Percentiles rank a stretch among this genome's conserved stretches.
Evolutionary conservation across 345 rosid genomes (phyloP).

Genomic region (Hypericum androsaemum): DNA sequence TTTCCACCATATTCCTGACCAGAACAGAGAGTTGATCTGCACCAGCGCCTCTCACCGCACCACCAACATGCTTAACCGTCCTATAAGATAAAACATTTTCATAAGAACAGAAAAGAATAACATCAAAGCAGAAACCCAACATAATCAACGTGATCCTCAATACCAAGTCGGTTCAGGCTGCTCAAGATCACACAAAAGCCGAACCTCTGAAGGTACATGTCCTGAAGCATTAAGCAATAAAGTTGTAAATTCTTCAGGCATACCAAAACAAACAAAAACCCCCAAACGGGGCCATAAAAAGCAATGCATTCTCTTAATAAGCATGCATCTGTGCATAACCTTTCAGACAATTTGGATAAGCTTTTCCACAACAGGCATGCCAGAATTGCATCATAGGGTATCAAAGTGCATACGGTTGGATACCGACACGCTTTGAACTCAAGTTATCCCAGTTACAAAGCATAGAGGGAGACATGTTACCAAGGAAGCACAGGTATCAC

Average conservation of each 20-base stretch:
- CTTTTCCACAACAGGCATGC: no score
- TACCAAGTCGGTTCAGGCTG: conserved; percentile 85
- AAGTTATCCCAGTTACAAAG: no score
- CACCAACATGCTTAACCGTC: conserved; percentile 90
- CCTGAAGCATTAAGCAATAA: conserved; percentile 29
- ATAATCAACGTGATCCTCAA: neutral
- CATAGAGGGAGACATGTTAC: no score
- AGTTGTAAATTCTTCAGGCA: neutral
- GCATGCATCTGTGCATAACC: no score
- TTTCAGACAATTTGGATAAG: no score
- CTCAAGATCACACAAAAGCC: conserved; percentile 83
- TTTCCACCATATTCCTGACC: conserved; percentile 73
- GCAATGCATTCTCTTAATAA: no score
- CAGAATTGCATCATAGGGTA: no score
- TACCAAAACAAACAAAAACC: no score
- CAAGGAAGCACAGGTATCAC: no score
- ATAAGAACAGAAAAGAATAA: neutral
- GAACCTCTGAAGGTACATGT: conserved; percentile 59
- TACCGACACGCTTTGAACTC: no score
- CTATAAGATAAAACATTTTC: conserved; percentile 21
- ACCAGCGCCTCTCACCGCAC: conserved; percentile 83
- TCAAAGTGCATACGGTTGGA: no score
- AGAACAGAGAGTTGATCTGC: conserved; percentile 87
- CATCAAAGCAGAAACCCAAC: neutral
- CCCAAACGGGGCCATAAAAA: no score